Evolutionary conservation across 208 protist genomes (phyloP).

Genomic region (Kentomonas sorsogonicus): DNA sequence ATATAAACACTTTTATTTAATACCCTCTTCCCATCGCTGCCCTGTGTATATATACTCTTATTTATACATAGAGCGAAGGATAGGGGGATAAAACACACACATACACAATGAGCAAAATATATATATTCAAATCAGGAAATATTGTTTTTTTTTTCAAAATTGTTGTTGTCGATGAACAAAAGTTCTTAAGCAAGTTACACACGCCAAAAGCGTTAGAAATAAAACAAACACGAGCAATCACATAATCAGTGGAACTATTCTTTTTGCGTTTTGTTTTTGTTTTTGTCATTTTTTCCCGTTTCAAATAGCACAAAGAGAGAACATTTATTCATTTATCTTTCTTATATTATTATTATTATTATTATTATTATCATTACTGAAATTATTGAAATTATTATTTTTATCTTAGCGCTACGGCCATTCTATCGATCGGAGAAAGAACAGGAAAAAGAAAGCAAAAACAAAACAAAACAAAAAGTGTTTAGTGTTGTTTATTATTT

Average conservation of each 20-base stretch:
- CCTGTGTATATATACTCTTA: background rate
- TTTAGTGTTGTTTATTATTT: background rate
- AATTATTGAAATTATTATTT: constrained; percentile 3
- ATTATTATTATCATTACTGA: background rate
- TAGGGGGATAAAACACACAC: background rate
- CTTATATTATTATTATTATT: background rate
- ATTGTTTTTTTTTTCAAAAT: too few species aligned
- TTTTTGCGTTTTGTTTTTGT: too few species aligned
- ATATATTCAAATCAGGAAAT: too few species aligned
- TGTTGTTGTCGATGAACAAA: too few species aligned
- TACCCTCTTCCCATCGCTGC: background rate
- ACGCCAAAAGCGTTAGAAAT: too few species aligned
- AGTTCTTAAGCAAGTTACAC: too few species aligned
- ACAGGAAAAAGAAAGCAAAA: constrained; percentile 17
- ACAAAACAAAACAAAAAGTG: constrained; percentile 7
- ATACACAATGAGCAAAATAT: too few species aligned
- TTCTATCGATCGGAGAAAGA: background rate
- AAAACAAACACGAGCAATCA: too few species aligned
- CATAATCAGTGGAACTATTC: too few species aligned
- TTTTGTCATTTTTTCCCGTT: background rate
- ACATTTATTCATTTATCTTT: constrained; percentile 6
- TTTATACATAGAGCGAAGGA: background rate
- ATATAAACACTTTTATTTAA: background rate
- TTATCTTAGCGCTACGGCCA: background rate
- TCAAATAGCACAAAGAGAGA: too few species aligned